Evolutionary conservation across 1,284 basidiomycete species (phyloP).

Genomic region (Mycosarcoma mackinlayi): DNA sequence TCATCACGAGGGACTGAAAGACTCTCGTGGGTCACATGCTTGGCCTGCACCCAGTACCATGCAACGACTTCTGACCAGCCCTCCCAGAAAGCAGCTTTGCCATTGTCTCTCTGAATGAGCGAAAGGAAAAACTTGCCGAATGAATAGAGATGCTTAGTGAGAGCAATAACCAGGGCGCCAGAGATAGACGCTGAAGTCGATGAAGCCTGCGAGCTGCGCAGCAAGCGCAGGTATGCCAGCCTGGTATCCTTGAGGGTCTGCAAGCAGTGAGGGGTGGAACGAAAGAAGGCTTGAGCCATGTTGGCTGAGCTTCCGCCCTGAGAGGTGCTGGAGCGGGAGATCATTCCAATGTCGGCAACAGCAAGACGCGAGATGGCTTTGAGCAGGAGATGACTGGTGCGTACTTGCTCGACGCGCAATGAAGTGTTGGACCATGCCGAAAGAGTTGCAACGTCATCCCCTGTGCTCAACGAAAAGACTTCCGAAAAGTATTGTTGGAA

Average conservation of each 20-base stretch:
- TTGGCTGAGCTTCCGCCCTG: constrained; percentile 45
- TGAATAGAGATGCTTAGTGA: constrained; percentile 62
- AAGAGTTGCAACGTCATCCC: constrained; percentile 34
- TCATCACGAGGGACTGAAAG: constrained; percentile 47
- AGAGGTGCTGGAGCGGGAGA: constrained; percentile 41
- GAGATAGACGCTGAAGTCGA: constrained; percentile 17
- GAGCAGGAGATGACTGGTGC: constrained; percentile 63
- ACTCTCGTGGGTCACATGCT: constrained; percentile 37
- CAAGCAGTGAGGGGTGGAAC: constrained; percentile 57
- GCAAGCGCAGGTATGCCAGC: constrained; percentile 45
- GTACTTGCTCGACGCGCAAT: constrained; percentile 51
- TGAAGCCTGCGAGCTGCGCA: constrained; percentile 22
- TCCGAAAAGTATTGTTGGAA: constrained; percentile 61
- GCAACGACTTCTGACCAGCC: constrained; percentile 64
- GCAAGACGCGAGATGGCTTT: constrained; percentile 59
- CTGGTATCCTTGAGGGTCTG: constrained; percentile 49
- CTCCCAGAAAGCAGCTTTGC: constrained; percentile 61
- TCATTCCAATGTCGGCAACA: constrained; percentile 60
- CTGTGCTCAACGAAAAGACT: constrained; percentile 39
- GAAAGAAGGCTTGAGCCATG: constrained; percentile 61
- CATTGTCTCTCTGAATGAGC: constrained; percentile 57
- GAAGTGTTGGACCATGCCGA: constrained; percentile 53
- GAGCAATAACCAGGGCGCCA: constrained; percentile 31
- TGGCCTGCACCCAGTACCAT: constrained; percentile 65
- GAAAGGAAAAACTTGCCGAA: constrained; percentile 66